A percentile compares a stretch with the other conserved stretches of the same genome.
These are phyloP conservation scores for Cryphonectria japonica DNA, from an alignment of 2,329 filamentous ascomycete species.

Conservation along the genomic window DNA sequence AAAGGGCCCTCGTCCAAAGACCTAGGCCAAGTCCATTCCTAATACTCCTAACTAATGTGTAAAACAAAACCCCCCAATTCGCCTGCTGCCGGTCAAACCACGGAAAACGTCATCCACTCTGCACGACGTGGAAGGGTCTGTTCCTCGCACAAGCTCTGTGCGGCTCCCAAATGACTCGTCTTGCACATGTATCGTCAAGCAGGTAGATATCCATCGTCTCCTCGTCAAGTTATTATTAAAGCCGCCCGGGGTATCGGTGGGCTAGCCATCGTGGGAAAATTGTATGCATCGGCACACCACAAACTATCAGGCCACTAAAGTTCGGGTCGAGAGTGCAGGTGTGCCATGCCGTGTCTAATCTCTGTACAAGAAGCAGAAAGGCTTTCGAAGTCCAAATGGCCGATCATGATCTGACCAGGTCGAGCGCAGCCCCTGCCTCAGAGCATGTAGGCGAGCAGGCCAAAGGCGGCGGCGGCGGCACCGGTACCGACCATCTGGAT, in stretches of 20 bases:
- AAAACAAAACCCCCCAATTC: background rate
- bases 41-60: constrained; percentile 23
- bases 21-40: constrained; percentile 18
- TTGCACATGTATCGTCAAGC: constrained; percentile 24
- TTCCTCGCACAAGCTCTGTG: constrained; percentile 19
- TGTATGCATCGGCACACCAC: constrained; percentile 14
- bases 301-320: background rate
- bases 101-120: constrained; percentile 8
- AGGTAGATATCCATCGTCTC: constrained; percentile 30
- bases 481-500: constrained; percentile 47
- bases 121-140: constrained; percentile 10
- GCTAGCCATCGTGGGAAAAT: constrained; percentile 24
- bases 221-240: constrained; percentile 30
- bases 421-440: constrained; percentile 37
- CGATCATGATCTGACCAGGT: constrained; percentile 6
- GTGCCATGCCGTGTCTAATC: constrained; percentile 23
- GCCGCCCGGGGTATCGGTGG: constrained; percentile 26
- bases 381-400: constrained; percentile 2
- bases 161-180: constrained; percentile 20
- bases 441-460: constrained; percentile 56
- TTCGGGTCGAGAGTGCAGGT: background rate
- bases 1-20: background rate
- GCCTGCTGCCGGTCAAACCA: background rate
- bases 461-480: constrained; percentile 53
- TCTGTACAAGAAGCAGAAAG: constrained; percentile 31